Conservation (phyloP, 345 rosid genomes). For the Murraya paniculata region DNA sequence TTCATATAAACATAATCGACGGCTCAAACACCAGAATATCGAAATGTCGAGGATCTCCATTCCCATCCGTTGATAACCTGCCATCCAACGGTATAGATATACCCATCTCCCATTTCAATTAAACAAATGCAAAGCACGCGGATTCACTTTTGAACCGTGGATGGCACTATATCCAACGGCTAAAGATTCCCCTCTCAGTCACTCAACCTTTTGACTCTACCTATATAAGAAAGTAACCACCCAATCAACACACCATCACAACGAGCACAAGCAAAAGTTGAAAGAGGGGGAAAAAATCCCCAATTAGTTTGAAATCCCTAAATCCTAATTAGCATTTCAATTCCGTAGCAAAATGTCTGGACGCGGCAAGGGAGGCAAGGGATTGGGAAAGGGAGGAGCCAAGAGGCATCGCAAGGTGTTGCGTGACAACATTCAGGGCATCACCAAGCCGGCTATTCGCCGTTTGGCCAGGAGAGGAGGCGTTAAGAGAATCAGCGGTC, state of each 20-base stretch:
- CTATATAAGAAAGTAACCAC: background rate
- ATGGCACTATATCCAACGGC: conserved; percentile 15
- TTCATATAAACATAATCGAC: background rate
- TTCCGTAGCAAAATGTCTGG: conserved; percentile 23
- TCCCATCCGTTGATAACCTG: background rate
- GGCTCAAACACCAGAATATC: background rate
- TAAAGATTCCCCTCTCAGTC: background rate
- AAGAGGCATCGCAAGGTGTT: conserved; percentile 40
- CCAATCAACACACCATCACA: no score
- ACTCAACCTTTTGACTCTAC: background rate
- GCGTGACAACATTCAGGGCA: conserved; percentile 41
- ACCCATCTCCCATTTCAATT: no score
- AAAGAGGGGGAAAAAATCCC: background rate
- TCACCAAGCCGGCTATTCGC: conserved; percentile 31
- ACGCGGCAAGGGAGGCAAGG: conserved; percentile 41
- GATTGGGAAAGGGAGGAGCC: conserved; percentile 42
- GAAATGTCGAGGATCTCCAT: background rate
- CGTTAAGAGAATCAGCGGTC: conserved; percentile 37
- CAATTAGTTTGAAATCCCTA: background rate
- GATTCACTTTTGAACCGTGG: conserved; percentile 11
- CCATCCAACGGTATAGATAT: background rate
- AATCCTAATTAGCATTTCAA: background rate
- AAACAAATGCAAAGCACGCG: background rate
- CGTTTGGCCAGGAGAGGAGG: conserved; percentile 36
- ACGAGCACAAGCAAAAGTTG: no score